These are phyloP conservation scores for Quercus engelmannii DNA, from an alignment of 306 rosid genomes.

Conservation along the genomic window DNA sequence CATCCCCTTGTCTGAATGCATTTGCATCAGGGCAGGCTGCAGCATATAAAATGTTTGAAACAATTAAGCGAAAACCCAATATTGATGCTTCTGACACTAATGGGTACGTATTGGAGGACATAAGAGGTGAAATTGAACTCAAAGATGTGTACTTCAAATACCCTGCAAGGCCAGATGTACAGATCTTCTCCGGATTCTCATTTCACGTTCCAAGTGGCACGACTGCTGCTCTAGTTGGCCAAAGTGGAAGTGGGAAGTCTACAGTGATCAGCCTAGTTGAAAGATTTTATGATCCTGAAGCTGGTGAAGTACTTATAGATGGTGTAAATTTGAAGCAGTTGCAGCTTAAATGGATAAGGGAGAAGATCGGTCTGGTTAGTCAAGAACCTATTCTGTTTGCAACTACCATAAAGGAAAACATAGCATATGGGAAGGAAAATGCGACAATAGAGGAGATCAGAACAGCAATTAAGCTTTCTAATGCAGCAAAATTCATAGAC, in stretches of 20 bases:
- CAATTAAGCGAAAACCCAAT: constrained; percentile 58
- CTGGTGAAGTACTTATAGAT: constrained; percentile 78
- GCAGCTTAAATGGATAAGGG: constrained; percentile 67
- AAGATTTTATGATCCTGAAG: constrained; percentile 86
- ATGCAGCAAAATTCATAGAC: constrained; percentile 83
- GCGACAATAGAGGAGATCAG: constrained; percentile 69
- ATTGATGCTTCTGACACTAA: constrained; percentile 65
- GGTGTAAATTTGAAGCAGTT: constrained; percentile 58
- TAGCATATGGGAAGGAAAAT: constrained; percentile 76
- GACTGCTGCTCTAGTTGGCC: constrained; percentile 84
- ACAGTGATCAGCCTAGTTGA: constrained; percentile 72
- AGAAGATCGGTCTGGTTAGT: constrained; percentile 80
- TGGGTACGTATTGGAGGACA: constrained; percentile 56
- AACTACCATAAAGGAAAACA: constrained; percentile 61
- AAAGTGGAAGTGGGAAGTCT: constrained; percentile 95
- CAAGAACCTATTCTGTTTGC: constrained; percentile 80
- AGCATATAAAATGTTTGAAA: constrained; percentile 84
- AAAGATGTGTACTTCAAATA: constrained; percentile 67
- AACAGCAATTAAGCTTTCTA: constrained; percentile 65
- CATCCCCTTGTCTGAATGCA: constrained; percentile 78
- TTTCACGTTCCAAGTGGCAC: constrained; percentile 60
- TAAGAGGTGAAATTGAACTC: constrained; percentile 76
- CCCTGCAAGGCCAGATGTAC: constrained; percentile 79
- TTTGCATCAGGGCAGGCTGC: constrained; percentile 88
- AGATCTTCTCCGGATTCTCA: constrained; percentile 77